Evolutionary conservation across 2,329 filamentous ascomycete genomes (phyloP), one percentile per base, ranked within the genome.

Genomic region (Basipetospora chlamydospora): DNA sequence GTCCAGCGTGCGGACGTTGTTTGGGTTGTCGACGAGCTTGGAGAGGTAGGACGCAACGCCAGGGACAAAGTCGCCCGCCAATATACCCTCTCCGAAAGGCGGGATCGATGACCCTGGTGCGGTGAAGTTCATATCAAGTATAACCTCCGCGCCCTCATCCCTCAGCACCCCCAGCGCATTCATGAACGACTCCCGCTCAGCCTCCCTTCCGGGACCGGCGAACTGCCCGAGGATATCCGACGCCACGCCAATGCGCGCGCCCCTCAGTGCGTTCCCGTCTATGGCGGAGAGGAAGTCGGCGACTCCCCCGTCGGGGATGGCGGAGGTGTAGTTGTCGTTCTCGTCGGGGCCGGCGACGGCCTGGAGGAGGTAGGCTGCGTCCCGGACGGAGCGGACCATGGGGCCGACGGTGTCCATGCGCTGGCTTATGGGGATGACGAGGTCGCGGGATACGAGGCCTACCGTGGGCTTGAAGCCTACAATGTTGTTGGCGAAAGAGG

Each of bases 381-480:
- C 80, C 11, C 64, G 64, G 3, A 85, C 70, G 0, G 69, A 80
- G 16, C 71, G 64, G 0, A 70, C 71, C 54, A 85, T 73, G 0
- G 69, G 63, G 0, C 80, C 79, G 0, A 82, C 61, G 0, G 70
- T 77, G 45, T 85, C 80, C 46, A 79, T 73, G 44, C 73, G 67
- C 22, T 66, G 53, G 3, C 66, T 70, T 4, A 83, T 72, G 1
- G 80, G 79, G 9, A 84, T 69, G 2, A 81, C 77, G 4, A 78
- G 59, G 41, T 67, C 54, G 16, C 73, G 61, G 5, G 72, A 77
- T 1, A 70, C 78, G 2, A 81, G 56, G 0, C 79, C 79, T 3
- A 80, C 70, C 0, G 75, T 77, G 0, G 77, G 74, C 51, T 77
- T 79, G 46, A 83, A 73, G 1, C 77, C 78, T 0, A 77, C n/a